These are phyloP conservation scores for Torulaspora quercuum DNA, from an alignment of 805 yeast genomes.

Conservation along the genomic window DNA sequence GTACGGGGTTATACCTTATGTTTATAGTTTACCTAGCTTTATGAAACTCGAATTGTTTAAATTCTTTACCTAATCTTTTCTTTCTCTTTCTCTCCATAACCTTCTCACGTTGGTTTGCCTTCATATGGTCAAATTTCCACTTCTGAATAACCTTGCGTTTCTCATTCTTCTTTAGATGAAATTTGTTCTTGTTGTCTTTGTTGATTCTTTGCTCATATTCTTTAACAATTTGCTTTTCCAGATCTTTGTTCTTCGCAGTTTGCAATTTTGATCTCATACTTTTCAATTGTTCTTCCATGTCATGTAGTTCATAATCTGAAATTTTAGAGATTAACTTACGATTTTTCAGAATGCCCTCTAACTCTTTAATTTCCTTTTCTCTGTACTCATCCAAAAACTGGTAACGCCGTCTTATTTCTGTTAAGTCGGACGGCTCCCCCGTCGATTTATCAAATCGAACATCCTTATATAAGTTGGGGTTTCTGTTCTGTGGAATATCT, in stretches of 20 bases:
- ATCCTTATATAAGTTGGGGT: slow-evolving; percentile 58
- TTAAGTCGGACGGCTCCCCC: slow-evolving; percentile 76
- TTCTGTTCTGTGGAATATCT: slow-evolving; percentile 38
- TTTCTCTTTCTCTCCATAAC: slow-evolving; percentile 83
- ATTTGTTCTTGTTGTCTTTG: slow-evolving; percentile 50
- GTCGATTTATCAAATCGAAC: slow-evolving; percentile 87
- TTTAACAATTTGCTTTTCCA: slow-evolving; percentile 61
- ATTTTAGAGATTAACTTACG: slow-evolving; percentile 43
- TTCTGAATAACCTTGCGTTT: slow-evolving; percentile 70
- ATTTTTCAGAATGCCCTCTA: slow-evolving; percentile 56
- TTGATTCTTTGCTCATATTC: slow-evolving; percentile 55
- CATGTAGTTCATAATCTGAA: slow-evolving; percentile 46
- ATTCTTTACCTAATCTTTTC: slow-evolving; percentile 79
- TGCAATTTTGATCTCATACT: slow-evolving; percentile 66
- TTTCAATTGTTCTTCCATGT: slow-evolving; percentile 54
- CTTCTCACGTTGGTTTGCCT: slow-evolving; percentile 67
- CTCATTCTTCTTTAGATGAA: slow-evolving; percentile 64
- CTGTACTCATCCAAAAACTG: slow-evolving; percentile 84
- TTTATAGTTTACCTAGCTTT: slow-evolving; percentile 21
- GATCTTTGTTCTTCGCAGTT: slow-evolving; percentile 66
- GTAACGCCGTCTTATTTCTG: slow-evolving; percentile 69
- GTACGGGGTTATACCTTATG: too few relatives aligned
- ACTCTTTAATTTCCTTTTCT: slow-evolving; percentile 60
- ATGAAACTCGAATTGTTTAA: slow-evolving; percentile 49
- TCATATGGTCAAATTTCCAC: slow-evolving; percentile 75